Evolutionary conservation across 2,329 filamentous ascomycete species (phyloP).

Genomic region (Fusarium citri): DNA sequence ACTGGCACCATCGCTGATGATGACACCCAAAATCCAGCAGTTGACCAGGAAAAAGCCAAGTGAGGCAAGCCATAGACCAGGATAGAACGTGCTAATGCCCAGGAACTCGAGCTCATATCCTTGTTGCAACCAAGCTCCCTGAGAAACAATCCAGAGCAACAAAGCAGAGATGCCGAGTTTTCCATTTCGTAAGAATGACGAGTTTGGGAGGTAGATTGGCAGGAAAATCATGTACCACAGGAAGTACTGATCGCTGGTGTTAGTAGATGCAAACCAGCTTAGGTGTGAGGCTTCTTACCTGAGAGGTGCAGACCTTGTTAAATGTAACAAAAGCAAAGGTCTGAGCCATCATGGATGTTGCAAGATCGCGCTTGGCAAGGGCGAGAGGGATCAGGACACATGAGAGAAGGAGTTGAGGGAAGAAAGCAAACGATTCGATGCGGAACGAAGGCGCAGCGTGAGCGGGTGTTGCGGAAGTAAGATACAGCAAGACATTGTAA

Average conservation of each 20-base stretch:
- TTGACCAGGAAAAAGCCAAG: constrained; percentile 87
- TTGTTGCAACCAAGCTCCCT: constrained; percentile 81
- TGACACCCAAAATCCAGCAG: constrained; percentile 84
- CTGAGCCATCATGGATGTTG: constrained; percentile 89
- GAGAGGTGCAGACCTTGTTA: constrained; percentile 98
- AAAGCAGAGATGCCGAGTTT: constrained; percentile 73
- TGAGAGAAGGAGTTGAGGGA: constrained; percentile 87
- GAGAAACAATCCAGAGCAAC: constrained; percentile 78
- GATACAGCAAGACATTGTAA: constrained; percentile 92
- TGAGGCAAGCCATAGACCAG: constrained; percentile 82
- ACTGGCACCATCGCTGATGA: constrained; percentile 72
- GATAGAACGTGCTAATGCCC: constrained; percentile 84
- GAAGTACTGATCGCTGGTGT: constrained; percentile 77
- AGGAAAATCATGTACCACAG: constrained; percentile 97
- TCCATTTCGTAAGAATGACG: constrained; percentile 73
- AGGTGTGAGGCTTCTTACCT: constrained; percentile 67
- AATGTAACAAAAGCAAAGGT: constrained; percentile 98
- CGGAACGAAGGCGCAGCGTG: constrained; percentile 51
- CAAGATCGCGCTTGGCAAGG: constrained; percentile 83
- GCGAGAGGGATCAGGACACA: constrained; percentile 79
- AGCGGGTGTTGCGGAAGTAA: constrained; percentile 74
- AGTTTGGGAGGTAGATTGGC: constrained; percentile 87
- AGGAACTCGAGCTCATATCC: constrained; percentile 83
- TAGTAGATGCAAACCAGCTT: constrained; percentile 8
- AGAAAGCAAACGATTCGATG: constrained; percentile 85